A percentile compares a stretch with the other conserved stretches of the same genome.
Evolutionary conservation across 306 rosid species (phyloP).

Genomic region (Castanopsis chinensis): DNA sequence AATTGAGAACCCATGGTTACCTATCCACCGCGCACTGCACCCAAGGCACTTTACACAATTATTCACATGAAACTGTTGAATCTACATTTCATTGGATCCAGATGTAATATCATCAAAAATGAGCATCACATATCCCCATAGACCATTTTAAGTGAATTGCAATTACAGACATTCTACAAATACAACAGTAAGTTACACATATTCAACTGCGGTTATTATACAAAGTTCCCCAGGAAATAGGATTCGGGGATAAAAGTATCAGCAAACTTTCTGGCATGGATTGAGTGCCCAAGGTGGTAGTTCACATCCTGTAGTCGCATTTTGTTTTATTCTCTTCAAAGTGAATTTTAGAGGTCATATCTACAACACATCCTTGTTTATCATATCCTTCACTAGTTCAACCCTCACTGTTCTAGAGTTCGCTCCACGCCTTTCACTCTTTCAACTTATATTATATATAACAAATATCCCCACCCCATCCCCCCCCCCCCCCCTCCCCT

Average conservation of each 20-base stretch:
- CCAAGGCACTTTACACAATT: slow-evolving; percentile 20
- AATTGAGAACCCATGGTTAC: slow-evolving; percentile 94
- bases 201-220: neutral
- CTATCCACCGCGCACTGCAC: slow-evolving; percentile 97
- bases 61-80: slow-evolving; percentile 16
- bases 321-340: neutral
- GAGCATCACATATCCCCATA: neutral
- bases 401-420: neutral
- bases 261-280: neutral
- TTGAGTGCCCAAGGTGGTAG: neutral
- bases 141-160: neutral
- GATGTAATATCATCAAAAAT: slow-evolving; percentile 11
- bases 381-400: neutral
- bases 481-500: too few species aligned
- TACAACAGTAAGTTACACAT: neutral
- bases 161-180: neutral
- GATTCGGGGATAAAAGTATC: neutral
- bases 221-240: neutral
- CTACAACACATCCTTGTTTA: neutral
- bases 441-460: neutral
- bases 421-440: neutral
- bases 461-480: too few species aligned
- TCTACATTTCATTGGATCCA: slow-evolving; percentile 8
- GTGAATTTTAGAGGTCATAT: neutral
- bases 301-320: neutral